Conservation (phyloP, 306 rosid genomes). For the Vigna radiata region DNA sequence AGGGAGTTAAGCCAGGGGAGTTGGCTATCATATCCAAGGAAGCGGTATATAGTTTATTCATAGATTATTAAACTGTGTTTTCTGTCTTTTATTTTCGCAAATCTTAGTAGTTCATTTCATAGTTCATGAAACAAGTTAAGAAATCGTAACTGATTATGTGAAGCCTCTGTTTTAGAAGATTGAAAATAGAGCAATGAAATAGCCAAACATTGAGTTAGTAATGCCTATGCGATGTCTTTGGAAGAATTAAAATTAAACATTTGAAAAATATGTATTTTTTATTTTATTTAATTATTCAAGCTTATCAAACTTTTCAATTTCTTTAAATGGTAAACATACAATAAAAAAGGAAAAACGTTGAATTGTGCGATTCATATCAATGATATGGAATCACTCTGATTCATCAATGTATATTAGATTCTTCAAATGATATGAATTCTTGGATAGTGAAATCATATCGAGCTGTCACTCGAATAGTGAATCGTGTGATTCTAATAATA, state of each 20-base stretch:
- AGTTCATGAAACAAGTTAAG: neutral
- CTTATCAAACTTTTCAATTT: neutral
- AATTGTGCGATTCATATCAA: neutral
- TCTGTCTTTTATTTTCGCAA: neutral
- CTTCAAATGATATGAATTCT: neutral
- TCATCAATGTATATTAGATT: neutral
- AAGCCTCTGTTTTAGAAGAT: neutral
- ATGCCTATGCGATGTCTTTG: neutral
- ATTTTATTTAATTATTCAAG: neutral
- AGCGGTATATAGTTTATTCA: constrained; percentile 68
- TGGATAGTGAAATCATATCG: neutral
- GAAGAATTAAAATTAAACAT: neutral
- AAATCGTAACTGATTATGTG: neutral
- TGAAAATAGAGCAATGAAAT: constrained; percentile 1
- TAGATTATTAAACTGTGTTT: constrained; percentile 5
- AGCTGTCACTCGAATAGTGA: neutral
- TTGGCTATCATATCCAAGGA: constrained; percentile 92
- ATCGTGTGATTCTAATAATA: neutral
- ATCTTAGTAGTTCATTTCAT: neutral
- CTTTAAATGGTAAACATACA: neutral
- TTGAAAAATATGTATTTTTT: neutral
- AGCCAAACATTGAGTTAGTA: neutral
- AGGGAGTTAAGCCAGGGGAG: constrained; percentile 87
- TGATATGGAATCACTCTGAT: neutral
- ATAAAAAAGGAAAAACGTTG: neutral